Percentiles rank a stretch among this genome's conserved stretches.
These are phyloP conservation scores for Boletus subcaerulescens DNA, from an alignment of 768 basidiomycete species.

Conservation along the genomic window DNA sequence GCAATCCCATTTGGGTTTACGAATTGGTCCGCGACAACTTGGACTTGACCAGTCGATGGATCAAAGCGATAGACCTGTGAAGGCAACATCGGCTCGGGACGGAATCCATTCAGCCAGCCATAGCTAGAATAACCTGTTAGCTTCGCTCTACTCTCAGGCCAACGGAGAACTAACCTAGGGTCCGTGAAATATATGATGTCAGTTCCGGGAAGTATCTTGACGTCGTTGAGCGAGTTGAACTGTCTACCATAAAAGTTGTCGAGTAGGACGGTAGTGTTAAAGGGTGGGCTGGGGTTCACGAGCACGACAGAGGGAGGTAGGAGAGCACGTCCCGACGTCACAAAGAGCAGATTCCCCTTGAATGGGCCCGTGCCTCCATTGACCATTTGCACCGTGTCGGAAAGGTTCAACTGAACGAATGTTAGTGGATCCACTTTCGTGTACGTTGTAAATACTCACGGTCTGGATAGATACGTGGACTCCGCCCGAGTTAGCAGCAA, in stretches of 20 bases:
- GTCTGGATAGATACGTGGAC: slow-evolving; percentile 52
- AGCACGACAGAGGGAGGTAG: slow-evolving; percentile 61
- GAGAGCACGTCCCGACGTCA: slow-evolving; percentile 63
- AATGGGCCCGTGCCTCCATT: slow-evolving; percentile 68
- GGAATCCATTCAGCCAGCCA: slow-evolving; percentile 63
- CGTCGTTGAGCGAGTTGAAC: slow-evolving; percentile 81
- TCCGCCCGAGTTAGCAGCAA: slow-evolving; percentile 32
- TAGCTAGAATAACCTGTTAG: slow-evolving; percentile 41
- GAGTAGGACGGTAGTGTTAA: slow-evolving; percentile 66
- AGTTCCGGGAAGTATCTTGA: slow-evolving; percentile 66
- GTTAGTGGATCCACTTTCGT: not conserved
- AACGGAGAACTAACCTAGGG: slow-evolving; percentile 43
- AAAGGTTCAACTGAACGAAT: slow-evolving; percentile 50
- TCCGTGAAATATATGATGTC: slow-evolving; percentile 79
- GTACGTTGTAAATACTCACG: slow-evolving; percentile 19
- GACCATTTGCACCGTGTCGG: slow-evolving; percentile 63
- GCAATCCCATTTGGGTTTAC: slow-evolving; percentile 72
- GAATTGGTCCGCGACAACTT: slow-evolving; percentile 77
- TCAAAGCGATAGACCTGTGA: slow-evolving; percentile 78
- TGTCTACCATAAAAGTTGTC: slow-evolving; percentile 81
- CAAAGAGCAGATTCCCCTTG: slow-evolving; percentile 54
- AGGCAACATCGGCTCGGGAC: slow-evolving; percentile 62
- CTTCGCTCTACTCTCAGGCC: too few species aligned
- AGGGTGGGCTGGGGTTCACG: slow-evolving; percentile 61
- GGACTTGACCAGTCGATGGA: slow-evolving; percentile 58